Evolutionary conservation across 495 filamentous ascomycete species (phyloP), one percentile per base, ranked within the genome.

Genomic region (Talaromyces borbonicus): DNA sequence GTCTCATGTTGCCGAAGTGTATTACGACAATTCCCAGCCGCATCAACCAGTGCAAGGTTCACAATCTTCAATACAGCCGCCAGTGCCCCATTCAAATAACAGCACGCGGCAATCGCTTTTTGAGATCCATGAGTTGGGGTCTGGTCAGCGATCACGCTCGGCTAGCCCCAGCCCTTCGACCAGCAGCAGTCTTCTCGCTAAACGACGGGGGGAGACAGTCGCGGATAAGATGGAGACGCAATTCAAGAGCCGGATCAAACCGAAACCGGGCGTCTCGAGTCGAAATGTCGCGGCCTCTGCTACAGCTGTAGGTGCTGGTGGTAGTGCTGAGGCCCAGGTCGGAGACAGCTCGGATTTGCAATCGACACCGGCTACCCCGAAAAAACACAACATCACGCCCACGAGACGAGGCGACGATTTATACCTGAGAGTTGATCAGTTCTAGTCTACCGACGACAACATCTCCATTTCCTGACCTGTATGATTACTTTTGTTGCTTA

Each of bases 381-480:
- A 48, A n/a, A 59, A 62, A 46, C 59, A 56, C 43, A 63, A 67
- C 47, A 38, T 71, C 29, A 67, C 61, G 8, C 65, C 65, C 2
- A 66, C 63, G 4, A 54, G 55, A 38, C 31, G 56, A 26, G 62
- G 64, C 4, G 47, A 55, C 12, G 64, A 68, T 48, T 49, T 70
- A 51, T 63, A 66, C 22, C 43, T 68, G 6, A 53, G 57, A 9
- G 65, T 68, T 36, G 65, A 71, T 44, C 66, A 44, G 59, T 32
- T 47, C n/a, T n/a, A n/a, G n/a, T n/a, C n/a, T n/a, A n/a, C n/a
- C n/a, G n/a, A n/a, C n/a, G n/a, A n/a, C n/a, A 12, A 19, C 24
- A 11, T 32, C 5, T 3, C 19, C 14, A 11, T 43, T 19, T 8
- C 29, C 1, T 15, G 20, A 0, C 8, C 6, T 45, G 15, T 45